These are phyloP conservation scores for Suaeda aralocaspica DNA, from an alignment of 148 eudicot species.

Conservation along the genomic window DNA sequence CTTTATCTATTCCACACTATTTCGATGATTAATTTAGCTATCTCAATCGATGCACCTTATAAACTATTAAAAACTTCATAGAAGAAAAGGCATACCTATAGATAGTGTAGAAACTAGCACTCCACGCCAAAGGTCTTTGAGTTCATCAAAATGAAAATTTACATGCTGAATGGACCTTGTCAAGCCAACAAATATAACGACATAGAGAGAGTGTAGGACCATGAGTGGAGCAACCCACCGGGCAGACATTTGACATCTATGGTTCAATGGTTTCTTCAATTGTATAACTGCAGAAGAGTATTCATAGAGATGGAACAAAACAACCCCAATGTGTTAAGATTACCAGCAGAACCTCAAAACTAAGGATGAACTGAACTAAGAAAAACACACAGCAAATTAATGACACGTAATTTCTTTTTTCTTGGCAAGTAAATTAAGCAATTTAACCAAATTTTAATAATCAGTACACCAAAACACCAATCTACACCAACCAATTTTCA, in stretches of 20 bases:
- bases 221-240: slow-evolving; percentile 59
- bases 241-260: slow-evolving; percentile 68
- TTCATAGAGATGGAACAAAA: neutral
- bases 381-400: neutral
- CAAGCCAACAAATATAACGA: slow-evolving; percentile 59
- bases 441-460: no score
- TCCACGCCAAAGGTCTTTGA: slow-evolving; percentile 91
- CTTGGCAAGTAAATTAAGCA: no score
- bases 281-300: slow-evolving; percentile 54
- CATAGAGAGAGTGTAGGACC: slow-evolving; percentile 58
- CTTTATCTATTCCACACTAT: no score
- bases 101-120: slow-evolving; percentile 52
- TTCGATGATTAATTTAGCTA: neutral
- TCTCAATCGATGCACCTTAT: neutral
- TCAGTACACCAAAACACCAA: no score
- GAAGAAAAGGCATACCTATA: slow-evolving; percentile 45
- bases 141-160: slow-evolving; percentile 83
- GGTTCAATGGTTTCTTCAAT: slow-evolving; percentile 53
- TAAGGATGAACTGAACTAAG: neutral
- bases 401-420: neutral
- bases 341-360: neutral
- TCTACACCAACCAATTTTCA: no score
- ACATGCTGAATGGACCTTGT: slow-evolving; percentile 69
- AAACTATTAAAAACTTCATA: neutral
- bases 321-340: neutral